These are phyloP conservation scores for Moniliophthora roreri DNA, from an alignment of 1,284 basidiomycete species.

Conservation along the genomic window DNA sequence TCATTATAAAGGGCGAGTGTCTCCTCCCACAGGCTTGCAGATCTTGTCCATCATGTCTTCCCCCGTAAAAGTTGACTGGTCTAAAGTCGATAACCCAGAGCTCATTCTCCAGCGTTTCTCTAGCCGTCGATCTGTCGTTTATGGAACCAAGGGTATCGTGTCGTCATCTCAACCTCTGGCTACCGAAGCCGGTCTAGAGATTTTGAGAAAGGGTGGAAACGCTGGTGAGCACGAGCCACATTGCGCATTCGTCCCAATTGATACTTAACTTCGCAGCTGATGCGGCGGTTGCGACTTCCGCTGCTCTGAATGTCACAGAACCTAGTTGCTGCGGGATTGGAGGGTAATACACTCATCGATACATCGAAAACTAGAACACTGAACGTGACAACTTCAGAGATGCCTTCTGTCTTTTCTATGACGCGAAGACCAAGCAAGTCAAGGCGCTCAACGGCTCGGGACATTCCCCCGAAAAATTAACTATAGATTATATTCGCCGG, in stretches of 20 bases:
- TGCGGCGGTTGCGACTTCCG: conserved; percentile 80
- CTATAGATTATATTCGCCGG: conserved; percentile 69
- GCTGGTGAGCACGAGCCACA: conserved; percentile 54
- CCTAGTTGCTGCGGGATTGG: conserved; percentile 82
- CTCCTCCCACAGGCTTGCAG: conserved; percentile 3
- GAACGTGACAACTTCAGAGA: conserved; percentile 51
- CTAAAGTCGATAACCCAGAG: conserved; percentile 62
- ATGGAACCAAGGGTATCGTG: conserved; percentile 86
- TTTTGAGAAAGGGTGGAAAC: conserved; percentile 89
- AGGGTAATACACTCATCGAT: conserved; percentile 46
- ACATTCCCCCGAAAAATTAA: conserved; percentile 78
- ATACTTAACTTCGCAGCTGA: conserved; percentile 45
- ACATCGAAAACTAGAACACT: neutral
- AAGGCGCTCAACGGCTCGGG: conserved; percentile 89
- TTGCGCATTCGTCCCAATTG: neutral
- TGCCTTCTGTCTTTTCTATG: conserved; percentile 91
- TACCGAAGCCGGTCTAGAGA: conserved; percentile 85
- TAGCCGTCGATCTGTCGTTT: conserved; percentile 75
- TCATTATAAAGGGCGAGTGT: neutral
- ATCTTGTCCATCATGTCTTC: conserved; percentile 29
- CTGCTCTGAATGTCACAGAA: conserved; percentile 87
- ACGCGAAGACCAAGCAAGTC: conserved; percentile 78
- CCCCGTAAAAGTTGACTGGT: conserved; percentile 61
- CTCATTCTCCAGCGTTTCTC: conserved; percentile 60
- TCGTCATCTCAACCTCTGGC: conserved; percentile 91